Evolutionary conservation across 2,329 filamentous ascomycete genomes (phyloP).

Genomic region (Clarireedia homoeocarpa): DNA sequence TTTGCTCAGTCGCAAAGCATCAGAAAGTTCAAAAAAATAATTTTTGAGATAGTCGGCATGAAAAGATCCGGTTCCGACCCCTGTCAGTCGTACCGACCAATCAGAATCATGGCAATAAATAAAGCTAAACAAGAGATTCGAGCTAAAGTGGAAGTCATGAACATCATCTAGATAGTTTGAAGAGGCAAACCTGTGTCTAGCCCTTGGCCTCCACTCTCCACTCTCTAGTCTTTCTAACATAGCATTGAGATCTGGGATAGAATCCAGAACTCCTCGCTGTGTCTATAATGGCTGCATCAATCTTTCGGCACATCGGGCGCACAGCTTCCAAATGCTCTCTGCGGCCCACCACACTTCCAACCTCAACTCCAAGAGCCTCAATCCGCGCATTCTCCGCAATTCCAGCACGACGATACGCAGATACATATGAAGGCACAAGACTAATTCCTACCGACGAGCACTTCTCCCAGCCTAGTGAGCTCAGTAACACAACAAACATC

Average conservation of each 20-base stretch:
- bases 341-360: slow-evolving; percentile 30
- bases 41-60: slow-evolving; percentile 6
- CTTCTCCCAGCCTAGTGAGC: slow-evolving; percentile 49
- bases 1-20: slow-evolving; percentile 7
- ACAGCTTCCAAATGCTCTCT: slow-evolving; percentile 61
- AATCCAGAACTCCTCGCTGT: slow-evolving; percentile 15
- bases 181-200: slow-evolving; percentile 3
- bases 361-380: slow-evolving; percentile 31
- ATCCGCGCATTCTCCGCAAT: slow-evolving; percentile 60
- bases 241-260: slow-evolving; percentile 21
- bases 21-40: slow-evolving; percentile 6
- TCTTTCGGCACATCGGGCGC: slow-evolving; percentile 66
- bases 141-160: slow-evolving; percentile 13
- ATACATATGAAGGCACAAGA: slow-evolving; percentile 43
- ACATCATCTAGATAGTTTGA: slow-evolving; percentile 16
- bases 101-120: not conserved
- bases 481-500: slow-evolving; percentile 21
- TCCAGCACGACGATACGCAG: slow-evolving; percentile 53
- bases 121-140: slow-evolving; percentile 7
- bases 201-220: slow-evolving; percentile 8
- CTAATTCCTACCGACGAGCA: slow-evolving; percentile 52
- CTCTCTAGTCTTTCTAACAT: slow-evolving; percentile 15
- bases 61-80: slow-evolving; percentile 7
- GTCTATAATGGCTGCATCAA: slow-evolving; percentile 59
- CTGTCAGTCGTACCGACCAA: not conserved